Conservation (phyloP, 768 basidiomycete species). For the Suillus occidentalis region DNA sequence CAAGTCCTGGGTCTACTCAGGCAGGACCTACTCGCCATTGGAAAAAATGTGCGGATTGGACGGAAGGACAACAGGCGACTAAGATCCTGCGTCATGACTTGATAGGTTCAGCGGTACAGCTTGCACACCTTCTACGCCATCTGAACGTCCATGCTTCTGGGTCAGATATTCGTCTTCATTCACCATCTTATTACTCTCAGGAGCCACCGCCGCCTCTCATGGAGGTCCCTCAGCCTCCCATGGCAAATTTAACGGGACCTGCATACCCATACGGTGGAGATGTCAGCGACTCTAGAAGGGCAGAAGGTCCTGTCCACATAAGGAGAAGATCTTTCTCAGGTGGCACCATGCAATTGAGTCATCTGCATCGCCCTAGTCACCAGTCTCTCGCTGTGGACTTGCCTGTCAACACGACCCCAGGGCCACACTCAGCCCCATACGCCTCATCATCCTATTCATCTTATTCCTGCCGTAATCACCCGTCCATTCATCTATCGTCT, state of each 20-base stretch:
- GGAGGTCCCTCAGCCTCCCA: slow-evolving; percentile 42
- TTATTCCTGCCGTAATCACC: slow-evolving; percentile 13
- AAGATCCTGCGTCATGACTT: slow-evolving; percentile 63
- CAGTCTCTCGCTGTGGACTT: slow-evolving; percentile 13
- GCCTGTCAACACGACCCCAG: slow-evolving; percentile 11
- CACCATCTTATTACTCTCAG: slow-evolving; percentile 36
- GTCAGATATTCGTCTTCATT: slow-evolving; percentile 36
- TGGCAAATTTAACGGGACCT: slow-evolving; percentile 30
- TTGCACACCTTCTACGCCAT: slow-evolving; percentile 54
- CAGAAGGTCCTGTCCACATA: slow-evolving; percentile 18
- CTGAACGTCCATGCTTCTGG: slow-evolving; percentile 36
- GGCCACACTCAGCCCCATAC: slow-evolving; percentile 12
- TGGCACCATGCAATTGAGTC: slow-evolving; percentile 6
- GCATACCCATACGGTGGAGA: slow-evolving; percentile 31
- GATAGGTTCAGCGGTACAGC: slow-evolving; percentile 60
- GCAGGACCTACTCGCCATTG: slow-evolving; percentile 45
- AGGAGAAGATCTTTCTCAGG: slow-evolving; percentile 35
- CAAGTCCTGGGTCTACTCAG: slow-evolving; percentile 28
- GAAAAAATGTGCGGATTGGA: slow-evolving; percentile 75
- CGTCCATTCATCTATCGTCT: slow-evolving; percentile 5
- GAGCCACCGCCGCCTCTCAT: slow-evolving; percentile 32
- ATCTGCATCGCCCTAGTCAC: slow-evolving; percentile 16
- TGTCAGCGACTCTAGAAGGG: slow-evolving; percentile 15
- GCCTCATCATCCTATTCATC: slow-evolving; percentile 14
- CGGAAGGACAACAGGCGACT: slow-evolving; percentile 69